Percentiles rank a stretch among this genome's conserved stretches.
Evolutionary conservation across 306 rosid species (phyloP).

Genomic region (Crotalaria pallida): DNA sequence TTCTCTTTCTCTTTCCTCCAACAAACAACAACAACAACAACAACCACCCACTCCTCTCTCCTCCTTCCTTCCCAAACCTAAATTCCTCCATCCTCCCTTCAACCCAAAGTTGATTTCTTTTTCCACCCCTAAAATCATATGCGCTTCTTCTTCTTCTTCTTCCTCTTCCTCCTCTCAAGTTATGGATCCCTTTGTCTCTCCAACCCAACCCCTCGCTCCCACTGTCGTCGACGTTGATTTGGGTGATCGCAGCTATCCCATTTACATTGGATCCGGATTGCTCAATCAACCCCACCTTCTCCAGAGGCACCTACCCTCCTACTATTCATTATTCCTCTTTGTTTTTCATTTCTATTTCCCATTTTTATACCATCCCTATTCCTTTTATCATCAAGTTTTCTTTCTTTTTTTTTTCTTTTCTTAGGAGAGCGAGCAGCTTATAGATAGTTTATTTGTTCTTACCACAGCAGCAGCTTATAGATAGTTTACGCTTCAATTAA

Average conservation of each 20-base stretch:
- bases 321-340: too few relatives aligned
- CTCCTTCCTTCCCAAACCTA: slow-evolving; percentile 28
- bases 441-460: too few relatives aligned
- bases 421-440: too few relatives aligned
- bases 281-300: slow-evolving; percentile 68
- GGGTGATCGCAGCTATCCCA: slow-evolving; percentile 92
- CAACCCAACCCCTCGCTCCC: slow-evolving; percentile 27
- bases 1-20: slow-evolving; percentile 37
- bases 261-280: slow-evolving; percentile 82
- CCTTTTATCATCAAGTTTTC: too few relatives aligned
- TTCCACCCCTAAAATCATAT: slow-evolving; percentile 27
- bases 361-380: too few relatives aligned
- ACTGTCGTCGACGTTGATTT: slow-evolving; percentile 70
- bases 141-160: slow-evolving; percentile 37
- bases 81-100: slow-evolving; percentile 14
- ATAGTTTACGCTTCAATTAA: too few relatives aligned
- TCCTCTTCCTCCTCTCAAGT: slow-evolving; percentile 31
- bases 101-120: slow-evolving; percentile 12
- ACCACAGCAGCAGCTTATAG: too few relatives aligned
- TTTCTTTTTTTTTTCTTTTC: background rate
- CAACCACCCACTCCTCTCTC: slow-evolving; percentile 23
- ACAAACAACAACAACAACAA: slow-evolving; percentile 25
- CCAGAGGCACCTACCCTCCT: slow-evolving; percentile 74
- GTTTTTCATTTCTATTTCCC: too few relatives aligned
- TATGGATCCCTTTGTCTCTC: slow-evolving; percentile 51